Evolutionary conservation across 1,284 basidiomycete genomes (phyloP), one percentile per base, ranked within the genome.

Genomic region (Agroathelia rolfsii): DNA sequence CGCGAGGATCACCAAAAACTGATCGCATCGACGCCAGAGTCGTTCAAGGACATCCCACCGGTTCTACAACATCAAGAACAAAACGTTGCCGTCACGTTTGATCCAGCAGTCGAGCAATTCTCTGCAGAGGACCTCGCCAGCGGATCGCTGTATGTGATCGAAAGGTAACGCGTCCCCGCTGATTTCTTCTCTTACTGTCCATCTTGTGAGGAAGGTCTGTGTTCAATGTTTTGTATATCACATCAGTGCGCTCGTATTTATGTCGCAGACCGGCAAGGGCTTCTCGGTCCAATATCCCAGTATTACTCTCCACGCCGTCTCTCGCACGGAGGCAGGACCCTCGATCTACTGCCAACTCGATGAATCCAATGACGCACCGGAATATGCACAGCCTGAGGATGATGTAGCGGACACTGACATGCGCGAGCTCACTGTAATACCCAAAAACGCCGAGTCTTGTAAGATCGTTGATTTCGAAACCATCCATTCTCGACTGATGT

Each of bases 261-360:
- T 85, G 51, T 79, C 82, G 5, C 46, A 64, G 3, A 63, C 71
- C 0, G 74, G 75, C 15, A 24, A 32, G 6, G 88, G 86, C 11
- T 81, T 92, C 52, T 72, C 81, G 44, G 70, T 94, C 48, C 64
- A 76, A 37, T 94, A 89, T 53, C 87, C 84, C 11, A 63, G 76
- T 4, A 82, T 95, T 45, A 92, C 85, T 1, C 69, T 95, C 3
- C 90, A 95, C 47, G 90, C 90, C 12, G 70, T 90, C 32, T 86
- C 86, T 1, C 76, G 86, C 26, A 65, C 69, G 6, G 71, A 70
- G 23, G 48, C 57, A 5, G 61, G 59, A 1, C 77, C 83, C 2
- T 84, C 77, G 20, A 71, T 94, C 48, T 94, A 94, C 57, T 93
- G 87, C 50, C 90, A 95, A 49, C 67, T 94, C 3, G 85, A 89